Evolutionary conservation across 2,329 filamentous ascomycete species (phyloP).

Genomic region (Mycosphaerella sp.): DNA sequence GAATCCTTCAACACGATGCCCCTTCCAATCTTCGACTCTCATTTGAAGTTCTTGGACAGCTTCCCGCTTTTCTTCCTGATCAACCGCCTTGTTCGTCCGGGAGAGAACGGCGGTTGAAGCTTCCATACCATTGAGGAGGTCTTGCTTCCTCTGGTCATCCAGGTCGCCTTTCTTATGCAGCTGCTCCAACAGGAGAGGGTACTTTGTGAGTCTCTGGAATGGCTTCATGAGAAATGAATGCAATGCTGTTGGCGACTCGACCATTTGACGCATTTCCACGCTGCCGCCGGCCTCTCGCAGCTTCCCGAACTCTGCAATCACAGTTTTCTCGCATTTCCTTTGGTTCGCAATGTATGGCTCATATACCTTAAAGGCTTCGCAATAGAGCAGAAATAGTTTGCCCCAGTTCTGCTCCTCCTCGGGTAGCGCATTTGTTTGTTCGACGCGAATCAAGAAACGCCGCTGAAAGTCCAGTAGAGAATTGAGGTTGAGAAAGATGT

Average conservation of each 20-base stretch:
- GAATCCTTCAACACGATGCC: constrained; percentile 83
- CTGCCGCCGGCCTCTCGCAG: constrained; percentile 64
- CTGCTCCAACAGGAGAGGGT: constrained; percentile 83
- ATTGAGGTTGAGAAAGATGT: constrained; percentile 96
- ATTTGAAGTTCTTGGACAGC: constrained; percentile 73
- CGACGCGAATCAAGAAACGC: constrained; percentile 88
- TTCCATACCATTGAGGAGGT: constrained; percentile 70
- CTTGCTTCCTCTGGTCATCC: constrained; percentile 61
- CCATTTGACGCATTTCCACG: constrained; percentile 62
- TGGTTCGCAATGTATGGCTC: constrained; percentile 97
- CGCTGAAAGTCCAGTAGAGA: constrained; percentile 92
- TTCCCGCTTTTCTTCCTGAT: constrained; percentile 76
- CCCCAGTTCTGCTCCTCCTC: constrained; percentile 82
- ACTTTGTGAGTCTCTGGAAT: constrained; percentile 92
- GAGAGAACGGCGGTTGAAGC: constrained; percentile 75
- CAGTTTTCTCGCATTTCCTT: constrained; percentile 79
- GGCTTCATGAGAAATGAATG: constrained; percentile 93
- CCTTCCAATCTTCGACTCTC: constrained; percentile 96
- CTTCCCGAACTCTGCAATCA: constrained; percentile 79
- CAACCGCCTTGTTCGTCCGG: constrained; percentile 84
- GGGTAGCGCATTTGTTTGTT: constrained; percentile 84
- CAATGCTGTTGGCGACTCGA: constrained; percentile 77
- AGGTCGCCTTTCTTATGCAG: constrained; percentile 75
- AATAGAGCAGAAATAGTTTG: constrained; percentile 77
- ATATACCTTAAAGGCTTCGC: constrained; percentile 86